phyloP scores from a whole-genome alignment of 805 yeast species.

The Metschnikowia kunwiensis region DNA sequence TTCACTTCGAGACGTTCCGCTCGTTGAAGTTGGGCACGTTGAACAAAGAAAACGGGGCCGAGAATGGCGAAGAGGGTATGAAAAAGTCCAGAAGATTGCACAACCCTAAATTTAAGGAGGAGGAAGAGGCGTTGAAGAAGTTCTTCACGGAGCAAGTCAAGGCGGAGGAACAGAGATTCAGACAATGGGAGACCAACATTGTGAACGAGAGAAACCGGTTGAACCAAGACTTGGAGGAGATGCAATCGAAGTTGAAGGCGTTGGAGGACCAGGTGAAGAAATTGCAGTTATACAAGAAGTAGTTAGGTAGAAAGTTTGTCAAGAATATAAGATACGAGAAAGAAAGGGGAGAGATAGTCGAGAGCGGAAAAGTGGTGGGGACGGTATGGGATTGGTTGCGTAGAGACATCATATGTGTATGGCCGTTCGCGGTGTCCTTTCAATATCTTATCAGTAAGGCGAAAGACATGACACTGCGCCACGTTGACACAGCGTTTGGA shows the following conservation, averaged over 20 bases:
- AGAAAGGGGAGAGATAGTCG: no score
- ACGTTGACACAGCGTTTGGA: no score
- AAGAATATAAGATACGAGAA: background rate
- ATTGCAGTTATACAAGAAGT: conserved; percentile 40
- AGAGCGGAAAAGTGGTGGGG: no score
- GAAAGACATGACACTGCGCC: no score
- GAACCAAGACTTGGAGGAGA: conserved; percentile 88
- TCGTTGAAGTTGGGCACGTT: conserved; percentile 56
- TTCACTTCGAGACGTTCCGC: conserved; percentile 80
- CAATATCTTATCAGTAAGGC: no score
- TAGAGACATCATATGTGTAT: no score
- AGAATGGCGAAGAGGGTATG: conserved; percentile 23
- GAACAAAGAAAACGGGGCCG: conserved; percentile 29
- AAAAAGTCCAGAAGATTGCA: conserved; percentile 55
- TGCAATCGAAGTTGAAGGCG: conserved; percentile 71
- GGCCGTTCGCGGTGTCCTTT: no score
- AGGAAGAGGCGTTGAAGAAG: conserved; percentile 89
- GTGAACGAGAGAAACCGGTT: conserved; percentile 92
- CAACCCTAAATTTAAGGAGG: conserved; percentile 94
- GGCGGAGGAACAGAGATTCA: conserved; percentile 93
- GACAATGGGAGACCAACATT: conserved; percentile 98
- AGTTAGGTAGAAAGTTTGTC: no score
- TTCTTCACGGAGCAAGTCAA: conserved; percentile 95
- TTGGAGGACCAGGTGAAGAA: conserved; percentile 73
- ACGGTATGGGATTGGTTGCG: no score